Percentiles rank a stretch among this genome's conserved stretches.
These are phyloP conservation scores for Candida piceae DNA, from an alignment of 805 yeast species.

Conservation along the genomic window DNA sequence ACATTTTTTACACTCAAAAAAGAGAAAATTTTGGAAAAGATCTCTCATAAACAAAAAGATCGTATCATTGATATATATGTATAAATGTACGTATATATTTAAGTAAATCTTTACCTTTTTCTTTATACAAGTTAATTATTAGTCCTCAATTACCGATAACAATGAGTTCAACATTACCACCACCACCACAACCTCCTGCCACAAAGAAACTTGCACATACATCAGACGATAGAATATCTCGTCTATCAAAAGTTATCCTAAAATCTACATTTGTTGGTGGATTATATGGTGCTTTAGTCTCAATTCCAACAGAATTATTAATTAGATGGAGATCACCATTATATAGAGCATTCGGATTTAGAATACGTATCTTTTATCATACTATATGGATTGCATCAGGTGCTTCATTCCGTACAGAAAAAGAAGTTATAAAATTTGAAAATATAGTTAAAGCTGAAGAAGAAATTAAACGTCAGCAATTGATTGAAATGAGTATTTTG, in stretches of 20 bases:
- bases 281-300: conserved; percentile 33
- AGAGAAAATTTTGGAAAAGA: no score
- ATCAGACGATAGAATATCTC: conserved; percentile 20
- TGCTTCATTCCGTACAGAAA: conserved; percentile 33
- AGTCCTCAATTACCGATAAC: no score
- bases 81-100: no score
- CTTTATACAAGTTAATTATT: no score
- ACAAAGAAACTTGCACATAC: conserved; percentile 17
- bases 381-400: conserved; percentile 33
- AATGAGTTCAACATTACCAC: background rate
- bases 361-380: conserved; percentile 34
- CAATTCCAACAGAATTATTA: conserved; percentile 32
- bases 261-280: conserved; percentile 31
- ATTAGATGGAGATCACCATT: conserved; percentile 34
- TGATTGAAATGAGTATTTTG: conserved; percentile 30
- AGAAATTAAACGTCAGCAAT: conserved; percentile 25
- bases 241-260: conserved; percentile 26
- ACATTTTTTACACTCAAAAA: no score
- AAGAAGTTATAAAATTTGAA: conserved; percentile 31
- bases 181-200: conserved; percentile 1
- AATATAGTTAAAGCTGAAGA: conserved; percentile 27
- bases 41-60: no score
- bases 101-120: no score
- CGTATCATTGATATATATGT: no score
- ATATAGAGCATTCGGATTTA: conserved; percentile 32